Evolutionary conservation across 1,284 basidiomycete genomes (phyloP).

Genomic region (Agaricales sp.): DNA sequence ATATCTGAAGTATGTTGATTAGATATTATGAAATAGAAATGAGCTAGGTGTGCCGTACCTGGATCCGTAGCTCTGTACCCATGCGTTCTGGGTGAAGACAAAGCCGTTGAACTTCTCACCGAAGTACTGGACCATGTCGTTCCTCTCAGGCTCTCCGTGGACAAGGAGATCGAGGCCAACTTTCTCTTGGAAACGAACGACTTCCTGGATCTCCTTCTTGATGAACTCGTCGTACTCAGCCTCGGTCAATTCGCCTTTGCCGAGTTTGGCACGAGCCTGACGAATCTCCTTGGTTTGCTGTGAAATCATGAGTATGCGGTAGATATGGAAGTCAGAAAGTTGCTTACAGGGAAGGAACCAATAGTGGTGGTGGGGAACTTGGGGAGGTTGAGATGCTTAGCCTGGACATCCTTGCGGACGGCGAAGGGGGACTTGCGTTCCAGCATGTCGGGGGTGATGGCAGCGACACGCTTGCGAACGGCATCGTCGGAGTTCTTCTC

Average conservation of each 20-base stretch:
- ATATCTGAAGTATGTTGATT: constrained; percentile 54
- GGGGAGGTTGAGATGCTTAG: constrained; percentile 84
- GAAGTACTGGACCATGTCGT: constrained; percentile 99
- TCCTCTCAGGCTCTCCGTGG: constrained; percentile 98
- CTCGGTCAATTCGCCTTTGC: constrained; percentile 85
- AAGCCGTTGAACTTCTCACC: constrained; percentile 96
- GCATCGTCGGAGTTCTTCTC: constrained; percentile 92
- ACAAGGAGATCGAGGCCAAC: constrained; percentile 96
- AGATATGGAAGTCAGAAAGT: constrained; percentile 5
- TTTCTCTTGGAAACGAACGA: constrained; percentile 95
- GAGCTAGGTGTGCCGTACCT: constrained; percentile 36
- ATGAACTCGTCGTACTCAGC: constrained; percentile 97
- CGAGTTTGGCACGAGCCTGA: constrained; percentile 87
- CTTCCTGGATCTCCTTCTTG: constrained; percentile 93
- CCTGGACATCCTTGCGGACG: constrained; percentile 82
- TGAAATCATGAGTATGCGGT: constrained; percentile 2
- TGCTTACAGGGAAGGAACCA: constrained; percentile 86
- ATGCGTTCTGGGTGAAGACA: constrained; percentile 96
- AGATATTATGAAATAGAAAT: constrained; percentile 9
- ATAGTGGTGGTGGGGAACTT: constrained; percentile 99
- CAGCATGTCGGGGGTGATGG: constrained; percentile 84
- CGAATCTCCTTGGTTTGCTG: constrained; percentile 99
- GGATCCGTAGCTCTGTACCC: constrained; percentile 98
- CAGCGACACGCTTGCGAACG: constrained; percentile 91
- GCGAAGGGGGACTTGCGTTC: constrained; percentile 90